These are phyloP conservation scores for Lyophyllum semitale DNA, from an alignment of 768 basidiomycete genomes.

Conservation along the genomic window DNA sequence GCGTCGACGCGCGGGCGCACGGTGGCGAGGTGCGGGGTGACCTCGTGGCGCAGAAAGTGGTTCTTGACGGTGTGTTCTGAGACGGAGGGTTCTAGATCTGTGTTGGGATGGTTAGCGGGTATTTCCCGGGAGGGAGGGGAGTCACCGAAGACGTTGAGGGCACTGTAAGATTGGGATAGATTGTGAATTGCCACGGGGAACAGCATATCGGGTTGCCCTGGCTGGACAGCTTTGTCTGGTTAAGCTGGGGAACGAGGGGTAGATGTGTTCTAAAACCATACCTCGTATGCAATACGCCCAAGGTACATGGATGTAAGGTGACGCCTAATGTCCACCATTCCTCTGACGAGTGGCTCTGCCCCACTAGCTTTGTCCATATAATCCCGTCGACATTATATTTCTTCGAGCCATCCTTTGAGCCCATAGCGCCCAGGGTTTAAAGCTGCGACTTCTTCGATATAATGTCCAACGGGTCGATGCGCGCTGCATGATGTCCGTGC, in stretches of 20 bases:
- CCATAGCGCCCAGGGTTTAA: conserved; percentile 80
- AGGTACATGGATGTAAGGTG: conserved; percentile 79
- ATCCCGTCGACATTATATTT: conserved; percentile 80
- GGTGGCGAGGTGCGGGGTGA: neutral
- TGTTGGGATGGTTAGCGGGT: neutral
- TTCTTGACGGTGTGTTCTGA: neutral
- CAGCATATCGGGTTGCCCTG: conserved; percentile 11
- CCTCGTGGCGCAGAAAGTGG: neutral
- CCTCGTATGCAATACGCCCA: conserved; percentile 85
- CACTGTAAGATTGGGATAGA: conserved; percentile 13
- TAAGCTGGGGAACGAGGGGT: no score
- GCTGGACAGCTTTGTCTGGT: conserved; percentile 18
- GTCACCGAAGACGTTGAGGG: conserved; percentile 20
- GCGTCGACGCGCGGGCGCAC: neutral
- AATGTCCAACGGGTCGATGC: conserved; percentile 86
- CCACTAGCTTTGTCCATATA: conserved; percentile 66
- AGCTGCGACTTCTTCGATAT: conserved; percentile 82
- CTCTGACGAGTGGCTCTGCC: conserved; percentile 20
- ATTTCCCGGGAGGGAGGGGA: no score
- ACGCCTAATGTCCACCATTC: conserved; percentile 69
- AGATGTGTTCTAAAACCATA: conserved; percentile 15
- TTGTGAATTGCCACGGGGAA: conserved; percentile 17
- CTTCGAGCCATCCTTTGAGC: conserved; percentile 49
- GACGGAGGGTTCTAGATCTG: conserved; percentile 4
- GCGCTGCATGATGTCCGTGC: conserved; percentile 82